These are phyloP conservation scores for Calocybe indica DNA, from an alignment of 768 basidiomycete genomes.

Conservation along the genomic window DNA sequence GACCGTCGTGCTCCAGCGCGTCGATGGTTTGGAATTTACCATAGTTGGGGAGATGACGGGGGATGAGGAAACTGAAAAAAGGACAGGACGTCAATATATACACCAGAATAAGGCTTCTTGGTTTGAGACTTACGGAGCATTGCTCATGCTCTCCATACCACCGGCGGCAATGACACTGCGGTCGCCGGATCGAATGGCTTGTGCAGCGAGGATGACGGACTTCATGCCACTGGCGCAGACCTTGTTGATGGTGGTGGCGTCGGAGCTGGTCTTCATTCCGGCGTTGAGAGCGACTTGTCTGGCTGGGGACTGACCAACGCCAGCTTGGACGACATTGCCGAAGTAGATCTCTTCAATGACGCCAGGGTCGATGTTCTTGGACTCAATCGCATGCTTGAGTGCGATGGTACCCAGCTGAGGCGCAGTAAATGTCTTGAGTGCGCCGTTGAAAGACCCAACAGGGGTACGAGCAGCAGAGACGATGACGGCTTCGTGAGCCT, in stretches of 20 bases:
- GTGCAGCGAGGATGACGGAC: slow-evolving; percentile 89
- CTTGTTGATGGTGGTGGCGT: slow-evolving; percentile 99
- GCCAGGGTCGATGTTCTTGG: slow-evolving; percentile 73
- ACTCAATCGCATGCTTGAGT: slow-evolving; percentile 84
- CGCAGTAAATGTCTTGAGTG: slow-evolving; percentile 83
- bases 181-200: slow-evolving; percentile 84
- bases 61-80: slow-evolving; percentile 65
- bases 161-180: slow-evolving; percentile 86
- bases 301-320: slow-evolving; percentile 97
- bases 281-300: slow-evolving; percentile 91
- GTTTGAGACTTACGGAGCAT: slow-evolving; percentile 79
- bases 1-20: slow-evolving; percentile 87
- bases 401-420: slow-evolving; percentile 86
- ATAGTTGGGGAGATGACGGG: slow-evolving; percentile 76
- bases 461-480: slow-evolving; percentile 92
- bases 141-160: slow-evolving; percentile 99
- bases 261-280: slow-evolving; percentile 80
- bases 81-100: background rate
- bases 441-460: slow-evolving; percentile 87
- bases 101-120: no score
- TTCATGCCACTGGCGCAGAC: slow-evolving; percentile 99
- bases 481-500: slow-evolving; percentile 83
- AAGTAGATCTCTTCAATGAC: slow-evolving; percentile 94
- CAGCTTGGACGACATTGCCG: slow-evolving; percentile 96
- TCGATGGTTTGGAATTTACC: slow-evolving; percentile 88